These are phyloP conservation scores for Blastobotrys arbuscula DNA, from an alignment of 1,139 yeast genomes.

Conservation along the genomic window DNA sequence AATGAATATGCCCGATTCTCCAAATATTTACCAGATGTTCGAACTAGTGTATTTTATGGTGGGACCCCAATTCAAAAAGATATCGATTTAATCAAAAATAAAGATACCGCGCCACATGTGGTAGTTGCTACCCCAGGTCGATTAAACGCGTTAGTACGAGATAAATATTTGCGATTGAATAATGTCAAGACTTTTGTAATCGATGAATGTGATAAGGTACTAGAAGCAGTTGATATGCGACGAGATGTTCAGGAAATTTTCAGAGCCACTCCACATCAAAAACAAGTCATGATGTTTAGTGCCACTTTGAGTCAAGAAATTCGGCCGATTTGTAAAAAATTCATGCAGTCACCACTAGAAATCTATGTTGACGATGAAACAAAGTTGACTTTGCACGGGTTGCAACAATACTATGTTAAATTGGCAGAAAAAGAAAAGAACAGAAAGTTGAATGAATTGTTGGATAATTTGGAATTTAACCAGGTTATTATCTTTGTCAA, in stretches of 20 bases:
- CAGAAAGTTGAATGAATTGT: constrained; percentile 83
- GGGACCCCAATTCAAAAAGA: constrained; percentile 88
- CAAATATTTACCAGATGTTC: constrained; percentile 96
- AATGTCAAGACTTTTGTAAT: constrained; percentile 92
- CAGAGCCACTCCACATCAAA: constrained; percentile 96
- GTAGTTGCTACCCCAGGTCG: constrained; percentile 99
- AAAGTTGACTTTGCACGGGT: constrained; percentile 93
- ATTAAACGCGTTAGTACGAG: constrained; percentile 88
- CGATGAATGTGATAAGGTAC: constrained; percentile 98
- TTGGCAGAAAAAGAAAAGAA: constrained; percentile 89
- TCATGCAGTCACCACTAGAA: constrained; percentile 97
- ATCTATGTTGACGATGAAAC: constrained; percentile 98
- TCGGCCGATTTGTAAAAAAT: constrained; percentile 95
- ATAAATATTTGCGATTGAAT: constrained; percentile 79
- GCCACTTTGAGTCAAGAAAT: constrained; percentile 94
- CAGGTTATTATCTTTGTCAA: constrained; percentile 96
- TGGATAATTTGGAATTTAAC: constrained; percentile 93
- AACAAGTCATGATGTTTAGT: constrained; percentile 99
- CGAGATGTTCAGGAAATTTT: constrained; percentile 97
- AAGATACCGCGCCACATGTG: constrained; percentile 93
- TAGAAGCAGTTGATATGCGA: constrained; percentile 86
- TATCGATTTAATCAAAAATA: constrained; percentile 80
- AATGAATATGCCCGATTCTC: constrained; percentile 97
- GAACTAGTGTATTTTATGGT: constrained; percentile 95
- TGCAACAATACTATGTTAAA: constrained; percentile 93